Evolutionary conservation across 495 filamentous ascomycete genomes (phyloP).

Genomic region (Podospora fimiseda): DNA sequence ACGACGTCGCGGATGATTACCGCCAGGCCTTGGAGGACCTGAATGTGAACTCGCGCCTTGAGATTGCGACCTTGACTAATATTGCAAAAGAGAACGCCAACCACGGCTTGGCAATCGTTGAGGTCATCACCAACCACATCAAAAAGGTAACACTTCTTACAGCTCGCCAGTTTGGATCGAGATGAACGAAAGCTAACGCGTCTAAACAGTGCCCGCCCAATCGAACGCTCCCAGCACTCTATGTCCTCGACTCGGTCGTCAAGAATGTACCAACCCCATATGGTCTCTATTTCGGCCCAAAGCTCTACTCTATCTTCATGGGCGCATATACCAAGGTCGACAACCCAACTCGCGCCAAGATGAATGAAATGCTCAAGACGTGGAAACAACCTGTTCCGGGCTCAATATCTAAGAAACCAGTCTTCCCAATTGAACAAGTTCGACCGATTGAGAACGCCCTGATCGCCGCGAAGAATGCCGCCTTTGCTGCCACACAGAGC

Average conservation of each 20-base stretch:
- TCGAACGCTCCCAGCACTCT: slow-evolving; percentile 89
- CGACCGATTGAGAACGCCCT: slow-evolving; percentile 88
- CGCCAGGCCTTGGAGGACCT: slow-evolving; percentile 87
- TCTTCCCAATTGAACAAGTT: slow-evolving; percentile 79
- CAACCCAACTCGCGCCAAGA: slow-evolving; percentile 67
- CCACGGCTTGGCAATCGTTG: slow-evolving; percentile 85
- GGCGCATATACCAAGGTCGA: slow-evolving; percentile 88
- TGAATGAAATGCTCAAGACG: slow-evolving; percentile 96
- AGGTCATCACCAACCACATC: slow-evolving; percentile 86
- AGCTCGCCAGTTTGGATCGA: slow-evolving; percentile 1
- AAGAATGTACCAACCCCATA: slow-evolving; percentile 99
- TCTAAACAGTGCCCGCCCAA: slow-evolving; percentile 63
- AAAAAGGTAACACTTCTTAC: slow-evolving; percentile 55
- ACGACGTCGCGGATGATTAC: slow-evolving; percentile 93
- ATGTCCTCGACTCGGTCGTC: slow-evolving; percentile 94
- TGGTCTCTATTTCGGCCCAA: slow-evolving; percentile 84
- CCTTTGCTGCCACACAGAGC: slow-evolving; percentile 63
- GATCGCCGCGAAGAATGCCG: slow-evolving; percentile 76
- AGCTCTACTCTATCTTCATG: slow-evolving; percentile 93
- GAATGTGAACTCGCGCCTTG: slow-evolving; percentile 76
- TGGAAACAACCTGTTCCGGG: slow-evolving; percentile 97
- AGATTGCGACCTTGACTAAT: slow-evolving; percentile 91
- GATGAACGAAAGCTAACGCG: slow-evolving; percentile 8
- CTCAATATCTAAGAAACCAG: slow-evolving; percentile 77
- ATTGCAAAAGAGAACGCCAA: slow-evolving; percentile 96